Base-by-base conservation (phyloP, 1,284 basidiomycete genomes). In the Ustanciosporium gigantosporum region DNA sequence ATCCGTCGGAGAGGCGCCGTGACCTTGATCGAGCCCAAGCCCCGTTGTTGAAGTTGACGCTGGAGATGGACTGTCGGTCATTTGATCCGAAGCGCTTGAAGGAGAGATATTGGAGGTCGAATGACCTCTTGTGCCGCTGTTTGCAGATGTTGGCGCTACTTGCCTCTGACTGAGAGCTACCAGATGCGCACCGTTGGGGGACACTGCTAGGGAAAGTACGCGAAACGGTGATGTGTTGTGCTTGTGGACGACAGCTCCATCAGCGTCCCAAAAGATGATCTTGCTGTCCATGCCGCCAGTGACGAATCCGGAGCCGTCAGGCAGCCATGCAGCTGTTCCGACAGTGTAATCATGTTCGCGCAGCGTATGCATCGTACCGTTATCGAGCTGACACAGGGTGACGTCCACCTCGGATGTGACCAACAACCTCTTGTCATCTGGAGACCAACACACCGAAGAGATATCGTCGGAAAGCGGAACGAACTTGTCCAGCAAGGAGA, bases 251-350 rank as follows among this genome's bases (percentile, higher is more conserved):
- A 86, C 80, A 56, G 83, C 85, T 17, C 92, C 92, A 50, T 87
- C 36, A 0, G 36, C 8, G 27, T 51, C 55, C 90, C 92, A 97
- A 61, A 88, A 85, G 32, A 89, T 84, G 46, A 98, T 86, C 78
- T 86, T 87, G 61, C 87, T 85, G 78, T 99, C 94, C 79, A 95
- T 83, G 31, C 88, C 89, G 36, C 88, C 88, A 4, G 91, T 95
- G 56, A 96, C 84, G 77, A 97, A 97, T 11, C 89, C 89, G 15
- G 85, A 85, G 24, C 88, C 88, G 76, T 95, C 88, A 8, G 91
- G 88, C 36, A 93, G 80, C 91, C 92, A 97, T 31, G 86, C 83
- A 32, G 95, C 83, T 0, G 90, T 86, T 19, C 89, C 89, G 36
- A 98, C 89, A 5, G 87, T 87, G 62, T 96, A 91, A 35, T 81